Conservation (phyloP, 208 protist species). For the Crithidia bombi region DNA sequence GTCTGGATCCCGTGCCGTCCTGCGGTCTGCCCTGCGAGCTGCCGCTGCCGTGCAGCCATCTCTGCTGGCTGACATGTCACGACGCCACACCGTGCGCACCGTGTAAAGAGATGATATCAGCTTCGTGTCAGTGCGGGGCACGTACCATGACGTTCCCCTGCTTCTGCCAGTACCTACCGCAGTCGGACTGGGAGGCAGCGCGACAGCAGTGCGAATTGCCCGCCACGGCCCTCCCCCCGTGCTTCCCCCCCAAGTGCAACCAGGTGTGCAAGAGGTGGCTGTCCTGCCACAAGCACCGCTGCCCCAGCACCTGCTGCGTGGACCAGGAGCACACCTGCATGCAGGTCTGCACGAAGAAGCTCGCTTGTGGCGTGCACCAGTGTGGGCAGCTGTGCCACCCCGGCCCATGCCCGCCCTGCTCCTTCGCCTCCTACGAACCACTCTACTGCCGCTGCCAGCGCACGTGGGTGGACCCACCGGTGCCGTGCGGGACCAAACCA, state of each 20-base stretch:
- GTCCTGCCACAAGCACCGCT: constrained; percentile 89
- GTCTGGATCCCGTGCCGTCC: constrained; percentile 83
- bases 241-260: constrained; percentile 65
- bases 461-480: constrained; percentile 86
- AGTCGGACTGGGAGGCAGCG: constrained; percentile 64
- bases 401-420: constrained; percentile 80
- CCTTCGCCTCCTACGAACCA: constrained; percentile 68
- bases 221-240: constrained; percentile 26
- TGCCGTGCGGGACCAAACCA: constrained; percentile 89
- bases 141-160: constrained; percentile 58
- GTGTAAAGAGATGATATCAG: constrained; percentile 64
- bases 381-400: constrained; percentile 88
- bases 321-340: constrained; percentile 83
- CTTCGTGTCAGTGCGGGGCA: constrained; percentile 71
- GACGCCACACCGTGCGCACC: constrained; percentile 73
- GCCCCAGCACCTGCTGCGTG: constrained; percentile 80
- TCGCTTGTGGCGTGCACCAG: constrained; percentile 78
- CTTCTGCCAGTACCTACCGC: constrained; percentile 76
- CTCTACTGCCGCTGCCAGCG: constrained; percentile 88
- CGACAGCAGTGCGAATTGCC: constrained; percentile 28
- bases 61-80: constrained; percentile 81
- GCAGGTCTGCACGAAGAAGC: constrained; percentile 83
- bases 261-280: constrained; percentile 65
- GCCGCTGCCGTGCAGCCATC: constrained; percentile 84
- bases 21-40: constrained; percentile 82